Conservation (phyloP, 2,329 filamentous ascomycete species). For the Hyphodiscus sp. region DNA sequence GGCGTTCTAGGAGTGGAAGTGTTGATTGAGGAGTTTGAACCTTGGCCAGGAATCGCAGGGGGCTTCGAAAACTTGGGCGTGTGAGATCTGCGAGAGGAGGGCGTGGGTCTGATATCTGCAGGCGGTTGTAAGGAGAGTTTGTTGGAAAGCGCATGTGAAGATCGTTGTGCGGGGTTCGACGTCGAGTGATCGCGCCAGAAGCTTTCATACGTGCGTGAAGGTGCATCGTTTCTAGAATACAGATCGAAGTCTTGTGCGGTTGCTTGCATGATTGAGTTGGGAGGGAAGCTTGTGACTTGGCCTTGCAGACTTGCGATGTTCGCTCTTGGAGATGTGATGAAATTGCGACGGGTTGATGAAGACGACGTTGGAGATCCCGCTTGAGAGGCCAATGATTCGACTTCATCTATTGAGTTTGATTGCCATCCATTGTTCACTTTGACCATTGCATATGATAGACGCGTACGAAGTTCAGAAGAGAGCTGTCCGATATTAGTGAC, state of each 20-base stretch:
- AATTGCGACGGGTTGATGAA: conserved; percentile 46
- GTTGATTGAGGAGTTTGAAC: conserved; percentile 20
- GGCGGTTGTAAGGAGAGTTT: conserved; percentile 29
- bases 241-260: conserved; percentile 28
- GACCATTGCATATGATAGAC: conserved; percentile 87
- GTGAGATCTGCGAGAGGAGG: conserved; percentile 24
- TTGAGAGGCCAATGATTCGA: conserved; percentile 68
- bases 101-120: conserved; percentile 31
- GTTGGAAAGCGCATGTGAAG: conserved; percentile 40
- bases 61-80: conserved; percentile 27
- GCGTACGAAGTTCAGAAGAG: conserved; percentile 64
- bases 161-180: conserved; percentile 29
- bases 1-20: conserved; percentile 25
- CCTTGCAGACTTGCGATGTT: conserved; percentile 32
- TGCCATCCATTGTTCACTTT: conserved; percentile 92
- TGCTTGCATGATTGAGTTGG: conserved; percentile 8
- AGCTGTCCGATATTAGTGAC: conserved; percentile 24
- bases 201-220: conserved; percentile 35
- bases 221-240: conserved; percentile 28
- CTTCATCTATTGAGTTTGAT: conserved; percentile 67
- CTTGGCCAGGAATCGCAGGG: conserved; percentile 23
- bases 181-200: conserved; percentile 39
- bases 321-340: conserved; percentile 48
- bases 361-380: conserved; percentile 57
- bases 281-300: conserved; percentile 12